Conservation (phyloP, 352 stramenopile genomes). For the Phytophthora pseudosyringae region DNA sequence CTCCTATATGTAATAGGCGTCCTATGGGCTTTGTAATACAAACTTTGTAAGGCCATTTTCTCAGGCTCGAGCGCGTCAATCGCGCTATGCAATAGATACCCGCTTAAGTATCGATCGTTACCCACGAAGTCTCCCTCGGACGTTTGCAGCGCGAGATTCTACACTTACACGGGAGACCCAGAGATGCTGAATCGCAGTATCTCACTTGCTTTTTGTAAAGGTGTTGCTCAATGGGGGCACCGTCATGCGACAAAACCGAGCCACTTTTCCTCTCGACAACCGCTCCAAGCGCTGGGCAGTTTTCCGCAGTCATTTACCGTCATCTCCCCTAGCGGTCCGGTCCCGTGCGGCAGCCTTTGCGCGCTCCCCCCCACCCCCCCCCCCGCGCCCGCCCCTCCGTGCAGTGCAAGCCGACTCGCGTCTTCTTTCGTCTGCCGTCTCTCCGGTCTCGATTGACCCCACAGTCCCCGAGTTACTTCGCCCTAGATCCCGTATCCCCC, state of each 20-base stretch:
- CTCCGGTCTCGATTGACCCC: constrained; percentile 4
- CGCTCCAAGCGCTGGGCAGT: constrained; percentile 17
- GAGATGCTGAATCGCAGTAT: constrained; percentile 9
- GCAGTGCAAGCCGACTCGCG: constrained; percentile 8
- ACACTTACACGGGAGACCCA: constrained; percentile 3
- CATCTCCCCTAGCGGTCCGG: constrained; percentile 7
- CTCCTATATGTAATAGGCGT: not conserved
- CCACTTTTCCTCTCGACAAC: constrained; percentile 14
- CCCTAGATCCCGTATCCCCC: constrained; percentile 1
- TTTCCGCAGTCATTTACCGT: constrained; percentile 32
- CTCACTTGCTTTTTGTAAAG: constrained; percentile 3
- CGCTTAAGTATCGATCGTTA: not conserved
- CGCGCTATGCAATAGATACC: constrained; percentile 2
- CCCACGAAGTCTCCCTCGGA: not conserved
- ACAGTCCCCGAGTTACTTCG: constrained; percentile 6
- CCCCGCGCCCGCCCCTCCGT: not conserved
- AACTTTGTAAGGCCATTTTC: too few relatives aligned
- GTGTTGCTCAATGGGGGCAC: constrained; percentile 12
- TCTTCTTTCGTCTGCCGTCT: constrained; percentile 5
- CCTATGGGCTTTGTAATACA: too few relatives aligned
- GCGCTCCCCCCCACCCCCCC: too few relatives aligned
- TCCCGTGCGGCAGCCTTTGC: constrained; percentile 6
- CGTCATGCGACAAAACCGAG: constrained; percentile 9
- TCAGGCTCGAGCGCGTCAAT: constrained; percentile 6
- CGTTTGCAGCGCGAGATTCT: too few relatives aligned